These are phyloP conservation scores for Thielaviopsis musarum DNA, from an alignment of 2,329 filamentous ascomycete genomes.

Conservation along the genomic window DNA sequence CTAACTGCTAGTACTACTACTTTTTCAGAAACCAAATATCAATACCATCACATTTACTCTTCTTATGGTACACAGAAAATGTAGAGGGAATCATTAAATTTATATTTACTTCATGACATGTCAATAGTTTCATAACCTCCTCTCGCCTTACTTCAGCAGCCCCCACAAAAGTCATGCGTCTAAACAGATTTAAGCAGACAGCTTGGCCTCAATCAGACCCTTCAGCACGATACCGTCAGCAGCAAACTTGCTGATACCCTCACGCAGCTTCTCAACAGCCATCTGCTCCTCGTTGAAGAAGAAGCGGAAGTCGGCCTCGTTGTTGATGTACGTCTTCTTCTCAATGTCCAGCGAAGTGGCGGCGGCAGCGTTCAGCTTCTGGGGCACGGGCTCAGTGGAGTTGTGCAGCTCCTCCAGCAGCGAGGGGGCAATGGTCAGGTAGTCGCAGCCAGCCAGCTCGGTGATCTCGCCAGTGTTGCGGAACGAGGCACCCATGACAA, in stretches of 20 bases:
- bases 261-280: slow-evolving; percentile 97
- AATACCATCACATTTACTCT: not conserved
- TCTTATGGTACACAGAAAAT: not conserved
- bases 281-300: slow-evolving; percentile 99
- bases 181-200: slow-evolving; percentile 28
- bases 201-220: slow-evolving; percentile 78
- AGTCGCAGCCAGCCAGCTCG: slow-evolving; percentile 94
- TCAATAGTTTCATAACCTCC: not conserved
- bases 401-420: slow-evolving; percentile 89
- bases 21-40: not conserved
- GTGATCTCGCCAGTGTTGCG: slow-evolving; percentile 92
- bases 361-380: slow-evolving; percentile 69
- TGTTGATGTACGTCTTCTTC: slow-evolving; percentile 80
- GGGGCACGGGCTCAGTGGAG: slow-evolving; percentile 62
- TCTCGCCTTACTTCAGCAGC: not conserved
- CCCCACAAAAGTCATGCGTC: not conserved
- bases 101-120: not conserved
- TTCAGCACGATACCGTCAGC: slow-evolving; percentile 91
- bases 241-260: slow-evolving; percentile 98
- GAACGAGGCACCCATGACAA: slow-evolving; percentile 99
- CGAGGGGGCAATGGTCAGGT: slow-evolving; percentile 61
- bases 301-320: slow-evolving; percentile 89
- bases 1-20: not conserved
- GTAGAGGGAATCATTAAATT: not conserved
- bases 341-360: slow-evolving; percentile 56